Conservation (phyloP, 2,329 filamentous ascomycete genomes). For the Pestalotiopsis sp. region DNA sequence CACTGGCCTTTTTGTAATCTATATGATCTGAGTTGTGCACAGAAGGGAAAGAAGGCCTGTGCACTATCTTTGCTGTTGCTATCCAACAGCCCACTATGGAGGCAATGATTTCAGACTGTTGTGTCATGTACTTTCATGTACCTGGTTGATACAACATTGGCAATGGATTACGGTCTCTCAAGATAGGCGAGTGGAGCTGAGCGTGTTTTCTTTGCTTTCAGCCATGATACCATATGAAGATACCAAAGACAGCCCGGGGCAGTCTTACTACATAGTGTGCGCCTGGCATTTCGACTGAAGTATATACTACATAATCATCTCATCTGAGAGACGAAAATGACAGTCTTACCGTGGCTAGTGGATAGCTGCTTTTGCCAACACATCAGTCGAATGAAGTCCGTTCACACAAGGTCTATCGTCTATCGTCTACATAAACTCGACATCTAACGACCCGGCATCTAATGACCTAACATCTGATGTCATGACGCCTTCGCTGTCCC, state of each 20-base stretch:
- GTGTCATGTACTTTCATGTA: no score
- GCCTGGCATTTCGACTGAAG: not conserved
- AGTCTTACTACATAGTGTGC: not conserved
- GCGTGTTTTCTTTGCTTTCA: not conserved
- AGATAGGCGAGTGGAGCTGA: not conserved
- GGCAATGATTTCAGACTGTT: not conserved
- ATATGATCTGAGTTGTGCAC: not conserved
- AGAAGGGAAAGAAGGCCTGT: not conserved
- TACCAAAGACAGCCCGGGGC: not conserved
- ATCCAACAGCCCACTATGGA: not conserved
- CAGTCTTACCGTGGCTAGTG: not conserved
- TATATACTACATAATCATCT: not conserved
- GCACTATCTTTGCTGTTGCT: not conserved
- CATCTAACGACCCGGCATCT: no score
- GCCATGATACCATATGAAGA: not conserved
- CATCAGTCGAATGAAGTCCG: not conserved
- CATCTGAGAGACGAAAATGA: not conserved
- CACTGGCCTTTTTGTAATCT: not conserved
- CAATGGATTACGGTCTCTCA: not conserved
- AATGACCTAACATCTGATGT: no score
- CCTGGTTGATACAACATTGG: not conserved
- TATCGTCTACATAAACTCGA: no score
- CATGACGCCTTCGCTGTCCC: not conserved
- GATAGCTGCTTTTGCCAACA: not conserved
- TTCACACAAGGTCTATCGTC: not conserved